Percentiles rank a stretch among this genome's conserved stretches.
Evolutionary conservation across 257 asterid species (phyloP).

Genomic region (Solanum etuberosum): DNA sequence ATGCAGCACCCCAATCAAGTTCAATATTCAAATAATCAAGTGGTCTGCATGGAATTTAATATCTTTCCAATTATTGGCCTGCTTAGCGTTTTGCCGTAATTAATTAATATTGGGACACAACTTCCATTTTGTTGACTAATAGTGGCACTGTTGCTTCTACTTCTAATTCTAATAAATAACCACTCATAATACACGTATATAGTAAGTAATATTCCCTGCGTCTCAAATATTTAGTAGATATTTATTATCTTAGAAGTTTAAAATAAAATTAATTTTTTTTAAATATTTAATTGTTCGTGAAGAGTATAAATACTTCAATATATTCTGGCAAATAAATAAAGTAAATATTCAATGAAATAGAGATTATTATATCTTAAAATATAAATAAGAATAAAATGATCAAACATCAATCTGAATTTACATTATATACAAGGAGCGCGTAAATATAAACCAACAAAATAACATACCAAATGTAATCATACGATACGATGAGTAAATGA

Average conservation of each 20-base stretch:
- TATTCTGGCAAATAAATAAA: background rate
- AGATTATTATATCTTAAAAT: no score
- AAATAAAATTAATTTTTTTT: background rate
- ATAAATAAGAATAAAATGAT: no score
- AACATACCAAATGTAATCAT: background rate
- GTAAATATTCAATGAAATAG: no score
- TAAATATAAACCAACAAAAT: no score
- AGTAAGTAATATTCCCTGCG: background rate
- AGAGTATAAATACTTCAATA: background rate
- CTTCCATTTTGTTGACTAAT: background rate
- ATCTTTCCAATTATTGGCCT: background rate
- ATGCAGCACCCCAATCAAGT: background rate
- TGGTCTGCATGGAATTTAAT: background rate
- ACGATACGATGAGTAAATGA: fast-evolving
- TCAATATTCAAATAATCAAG: background rate
- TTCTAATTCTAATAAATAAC: background rate
- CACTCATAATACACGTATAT: background rate
- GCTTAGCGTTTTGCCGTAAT: background rate
- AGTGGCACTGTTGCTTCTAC: background rate
- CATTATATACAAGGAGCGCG: no score
- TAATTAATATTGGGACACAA: background rate
- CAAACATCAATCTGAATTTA: no score
- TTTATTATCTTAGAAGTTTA: background rate
- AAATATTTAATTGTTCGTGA: no score
- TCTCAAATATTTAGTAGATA: background rate